These are phyloP conservation scores for Yamadazyma takamatsuzukensis DNA, from an alignment of 805 yeast species.

Conservation along the genomic window DNA sequence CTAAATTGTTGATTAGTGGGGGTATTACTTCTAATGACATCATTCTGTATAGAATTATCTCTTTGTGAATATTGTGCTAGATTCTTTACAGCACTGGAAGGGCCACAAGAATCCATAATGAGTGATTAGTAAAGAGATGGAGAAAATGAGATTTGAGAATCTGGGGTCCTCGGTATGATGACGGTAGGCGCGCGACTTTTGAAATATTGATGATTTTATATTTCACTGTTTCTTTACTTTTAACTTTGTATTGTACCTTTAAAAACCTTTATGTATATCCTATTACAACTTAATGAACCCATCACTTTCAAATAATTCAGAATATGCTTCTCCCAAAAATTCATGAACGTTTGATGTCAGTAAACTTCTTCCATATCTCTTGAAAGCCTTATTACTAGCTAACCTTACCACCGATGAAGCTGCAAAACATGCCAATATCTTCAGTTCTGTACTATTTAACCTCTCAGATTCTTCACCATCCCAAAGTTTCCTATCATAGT, in stretches of 20 bases:
- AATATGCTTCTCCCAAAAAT: constrained; percentile 61
- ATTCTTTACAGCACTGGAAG: constrained; percentile 41
- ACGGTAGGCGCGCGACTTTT: too few species aligned
- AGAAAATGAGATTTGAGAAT: too few species aligned
- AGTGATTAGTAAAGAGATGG: neutral
- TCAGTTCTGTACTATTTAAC: constrained; percentile 26
- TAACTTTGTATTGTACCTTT: too few species aligned
- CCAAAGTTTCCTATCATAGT: constrained; percentile 62
- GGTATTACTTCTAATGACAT: constrained; percentile 9
- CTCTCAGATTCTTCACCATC: constrained; percentile 23
- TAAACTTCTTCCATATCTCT: constrained; percentile 68
- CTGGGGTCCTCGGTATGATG: too few species aligned
- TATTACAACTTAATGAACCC: constrained; percentile 13
- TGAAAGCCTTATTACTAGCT: constrained; percentile 64
- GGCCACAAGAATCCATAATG: constrained; percentile 40
- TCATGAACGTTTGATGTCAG: constrained; percentile 80
- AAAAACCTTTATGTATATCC: neutral
- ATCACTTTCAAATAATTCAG: constrained; percentile 36
- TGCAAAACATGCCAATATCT: constrained; percentile 61
- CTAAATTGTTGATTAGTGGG: constrained; percentile 1
- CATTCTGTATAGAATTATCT: constrained; percentile 39
- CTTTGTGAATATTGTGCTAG: constrained; percentile 37
- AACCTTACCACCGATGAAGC: constrained; percentile 66
- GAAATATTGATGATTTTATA: too few species aligned
- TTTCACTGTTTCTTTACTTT: too few species aligned